phyloP scores from a whole-genome alignment of 2,329 filamentous ascomycete species.

The Xylariaceae sp. region DNA sequence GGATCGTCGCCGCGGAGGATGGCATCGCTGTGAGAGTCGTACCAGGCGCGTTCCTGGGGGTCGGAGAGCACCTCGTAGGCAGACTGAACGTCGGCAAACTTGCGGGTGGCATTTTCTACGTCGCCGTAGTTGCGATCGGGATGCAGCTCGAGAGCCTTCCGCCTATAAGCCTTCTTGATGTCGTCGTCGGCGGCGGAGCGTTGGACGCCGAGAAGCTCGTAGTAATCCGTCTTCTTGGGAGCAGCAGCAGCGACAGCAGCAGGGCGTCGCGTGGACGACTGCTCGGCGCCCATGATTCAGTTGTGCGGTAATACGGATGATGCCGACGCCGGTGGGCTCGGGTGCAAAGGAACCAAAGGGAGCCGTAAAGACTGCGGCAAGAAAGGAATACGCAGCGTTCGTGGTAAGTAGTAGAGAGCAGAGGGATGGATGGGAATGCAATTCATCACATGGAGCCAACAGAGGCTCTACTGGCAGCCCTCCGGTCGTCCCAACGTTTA shows the following conservation, averaged over 20 bases:
- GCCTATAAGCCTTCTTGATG: slow-evolving; percentile 90
- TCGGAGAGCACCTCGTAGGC: slow-evolving; percentile 97
- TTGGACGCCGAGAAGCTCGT: slow-evolving; percentile 75
- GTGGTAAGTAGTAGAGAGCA: too few species aligned
- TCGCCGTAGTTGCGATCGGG: slow-evolving; percentile 91
- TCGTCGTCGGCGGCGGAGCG: slow-evolving; percentile 75
- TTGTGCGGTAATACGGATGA: too few species aligned
- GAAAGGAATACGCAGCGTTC: too few species aligned
- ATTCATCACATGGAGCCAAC: too few species aligned
- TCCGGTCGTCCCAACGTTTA: too few species aligned
- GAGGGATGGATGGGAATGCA: too few species aligned
- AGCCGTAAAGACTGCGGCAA: too few species aligned
- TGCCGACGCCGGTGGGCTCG: too few species aligned
- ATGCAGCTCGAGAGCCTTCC: slow-evolving; percentile 87
- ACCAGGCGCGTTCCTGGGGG: slow-evolving; percentile 93
- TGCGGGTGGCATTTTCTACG: slow-evolving; percentile 74
- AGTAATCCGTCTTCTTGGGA: slow-evolving; percentile 69
- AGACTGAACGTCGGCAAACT: slow-evolving; percentile 87
- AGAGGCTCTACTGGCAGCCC: too few species aligned
- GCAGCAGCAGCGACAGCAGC: slow-evolving; percentile 24
- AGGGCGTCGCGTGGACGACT: slow-evolving; percentile 43
- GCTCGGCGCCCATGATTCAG: slow-evolving; percentile 48
- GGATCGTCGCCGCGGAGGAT: slow-evolving; percentile 68
- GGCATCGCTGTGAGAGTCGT: slow-evolving; percentile 86
- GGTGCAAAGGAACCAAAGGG: too few species aligned